Conservation (phyloP, 2,329 filamentous ascomycete species). For the Penicillium sp. region DNA sequence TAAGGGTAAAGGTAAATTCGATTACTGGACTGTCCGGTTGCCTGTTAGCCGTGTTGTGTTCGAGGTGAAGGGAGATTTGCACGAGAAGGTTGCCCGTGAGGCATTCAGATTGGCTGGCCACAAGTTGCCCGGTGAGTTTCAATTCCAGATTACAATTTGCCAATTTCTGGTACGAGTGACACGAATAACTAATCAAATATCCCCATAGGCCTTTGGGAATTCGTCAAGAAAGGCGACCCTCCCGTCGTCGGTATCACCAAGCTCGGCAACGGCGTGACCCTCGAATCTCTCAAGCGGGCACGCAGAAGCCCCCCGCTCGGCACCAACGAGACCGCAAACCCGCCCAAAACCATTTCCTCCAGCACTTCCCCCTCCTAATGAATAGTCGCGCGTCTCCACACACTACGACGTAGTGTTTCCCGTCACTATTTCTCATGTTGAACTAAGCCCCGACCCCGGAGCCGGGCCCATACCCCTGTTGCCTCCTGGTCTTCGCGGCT, state of each 20-base stretch:
- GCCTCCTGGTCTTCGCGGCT: conserved; percentile 45
- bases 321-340: conserved; percentile 28
- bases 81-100: conserved; percentile 92
- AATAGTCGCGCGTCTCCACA: conserved; percentile 13
- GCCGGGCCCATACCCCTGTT: conserved; percentile 57
- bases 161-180: background rate
- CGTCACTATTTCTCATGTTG: conserved; percentile 12
- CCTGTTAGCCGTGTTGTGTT: conserved; percentile 90
- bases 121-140: conserved; percentile 79
- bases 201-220: conserved; percentile 66
- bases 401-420: conserved; percentile 7
- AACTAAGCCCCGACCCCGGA: conserved; percentile 55
- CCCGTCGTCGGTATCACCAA: conserved; percentile 92
- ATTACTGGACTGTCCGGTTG: conserved; percentile 91
- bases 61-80: conserved; percentile 84
- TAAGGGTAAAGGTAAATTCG: conserved; percentile 96
- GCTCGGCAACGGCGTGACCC: conserved; percentile 73
- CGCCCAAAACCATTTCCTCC: conserved; percentile 36
- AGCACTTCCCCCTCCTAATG: conserved; percentile 39
- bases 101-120: conserved; percentile 91
- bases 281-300: conserved; percentile 80
- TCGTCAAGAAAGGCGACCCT: conserved; percentile 87
- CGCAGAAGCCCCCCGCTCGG: conserved; percentile 62
- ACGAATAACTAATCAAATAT: conserved; percentile 9
- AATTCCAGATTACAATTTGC: conserved; percentile 3